Percentiles rank a stretch among this genome's conserved stretches.
Conservation (phyloP, 495 filamentous ascomycete species). For the Lineolata rhizophorae region DNA sequence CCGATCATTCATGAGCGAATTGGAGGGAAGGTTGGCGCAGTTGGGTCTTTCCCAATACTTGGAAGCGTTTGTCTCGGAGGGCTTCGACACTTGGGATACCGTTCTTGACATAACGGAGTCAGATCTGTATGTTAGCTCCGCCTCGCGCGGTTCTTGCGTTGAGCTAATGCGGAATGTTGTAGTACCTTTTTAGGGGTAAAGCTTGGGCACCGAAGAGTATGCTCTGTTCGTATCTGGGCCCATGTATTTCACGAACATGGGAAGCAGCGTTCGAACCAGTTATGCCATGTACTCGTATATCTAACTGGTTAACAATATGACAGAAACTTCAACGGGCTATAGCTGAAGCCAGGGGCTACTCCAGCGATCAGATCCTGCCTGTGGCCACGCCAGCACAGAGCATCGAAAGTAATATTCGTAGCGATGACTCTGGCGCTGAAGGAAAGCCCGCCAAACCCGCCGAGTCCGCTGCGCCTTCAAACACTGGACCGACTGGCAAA, state of each 20-base stretch:
- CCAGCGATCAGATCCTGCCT: conserved; percentile 4
- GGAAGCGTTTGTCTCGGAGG: conserved; percentile 43
- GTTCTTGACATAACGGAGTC: conserved; percentile 61
- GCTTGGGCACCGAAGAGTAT: conserved; percentile 54
- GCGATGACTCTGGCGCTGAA: conserved; percentile 14
- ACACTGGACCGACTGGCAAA: conserved; percentile 25
- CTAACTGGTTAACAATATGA: neutral
- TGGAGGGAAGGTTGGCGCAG: conserved; percentile 39
- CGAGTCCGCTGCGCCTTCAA: conserved; percentile 2
- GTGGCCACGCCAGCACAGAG: conserved; percentile 2
- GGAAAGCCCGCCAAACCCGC: conserved; percentile 4
- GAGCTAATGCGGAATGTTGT: conserved; percentile 2
- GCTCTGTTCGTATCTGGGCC: conserved; percentile 8
- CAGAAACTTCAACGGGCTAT: conserved; percentile 18
- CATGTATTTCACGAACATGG: conserved; percentile 1
- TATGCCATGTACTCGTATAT: too few relatives aligned
- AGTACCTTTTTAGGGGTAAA: conserved; percentile 51
- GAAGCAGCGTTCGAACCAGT: neutral
- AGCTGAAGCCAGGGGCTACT: conserved; percentile 9
- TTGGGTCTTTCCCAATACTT: conserved; percentile 55
- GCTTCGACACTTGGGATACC: conserved; percentile 65
- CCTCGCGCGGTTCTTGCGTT: too few relatives aligned
- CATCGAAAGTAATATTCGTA: conserved; percentile 10
- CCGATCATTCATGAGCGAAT: conserved; percentile 29
- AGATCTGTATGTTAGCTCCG: conserved; percentile 37